Evolutionary conservation across 2,329 filamentous ascomycete species (phyloP).

Genomic region (Clarireedia monteithiana): DNA sequence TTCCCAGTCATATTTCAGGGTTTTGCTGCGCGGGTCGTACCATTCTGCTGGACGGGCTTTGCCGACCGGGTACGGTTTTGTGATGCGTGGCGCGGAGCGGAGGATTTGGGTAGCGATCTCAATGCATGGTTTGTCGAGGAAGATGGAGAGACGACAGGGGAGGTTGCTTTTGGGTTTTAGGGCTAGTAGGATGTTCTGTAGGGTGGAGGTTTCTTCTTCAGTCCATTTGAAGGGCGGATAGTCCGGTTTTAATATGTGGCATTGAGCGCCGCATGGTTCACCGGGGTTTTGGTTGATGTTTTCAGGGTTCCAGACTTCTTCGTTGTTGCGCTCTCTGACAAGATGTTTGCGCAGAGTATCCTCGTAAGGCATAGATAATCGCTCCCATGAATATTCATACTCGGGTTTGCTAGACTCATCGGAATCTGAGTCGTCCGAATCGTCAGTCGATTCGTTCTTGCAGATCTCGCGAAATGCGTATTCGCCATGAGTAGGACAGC

Average conservation of each 20-base stretch:
- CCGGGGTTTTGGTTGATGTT: not conserved
- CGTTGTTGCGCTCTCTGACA: constrained; percentile 1
- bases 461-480: constrained; percentile 9
- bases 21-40: constrained; percentile 25
- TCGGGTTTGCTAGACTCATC: constrained; percentile 5
- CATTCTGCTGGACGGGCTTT: constrained; percentile 18
- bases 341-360: constrained; percentile 18
- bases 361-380: constrained; percentile 12
- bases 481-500: constrained; percentile 26
- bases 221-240: not conserved
- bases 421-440: not conserved
- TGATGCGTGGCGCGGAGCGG: not conserved
- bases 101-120: constrained; percentile 18
- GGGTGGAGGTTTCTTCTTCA: not conserved
- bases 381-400: constrained; percentile 13
- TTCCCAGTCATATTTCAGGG: constrained; percentile 19
- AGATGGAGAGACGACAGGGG: constrained; percentile 21
- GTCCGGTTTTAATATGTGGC: not conserved
- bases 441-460: constrained; percentile 11
- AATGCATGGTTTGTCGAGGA: constrained; percentile 22
- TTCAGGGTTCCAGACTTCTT: not conserved
- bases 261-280: not conserved
- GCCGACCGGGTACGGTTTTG: not conserved
- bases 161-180: constrained; percentile 11
- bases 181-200: constrained; percentile 14